Percentiles rank a stretch among this genome's conserved stretches.
These are phyloP conservation scores for Laburnicola sp. DNA, from an alignment of 2,329 filamentous ascomycete species.

Conservation along the genomic window DNA sequence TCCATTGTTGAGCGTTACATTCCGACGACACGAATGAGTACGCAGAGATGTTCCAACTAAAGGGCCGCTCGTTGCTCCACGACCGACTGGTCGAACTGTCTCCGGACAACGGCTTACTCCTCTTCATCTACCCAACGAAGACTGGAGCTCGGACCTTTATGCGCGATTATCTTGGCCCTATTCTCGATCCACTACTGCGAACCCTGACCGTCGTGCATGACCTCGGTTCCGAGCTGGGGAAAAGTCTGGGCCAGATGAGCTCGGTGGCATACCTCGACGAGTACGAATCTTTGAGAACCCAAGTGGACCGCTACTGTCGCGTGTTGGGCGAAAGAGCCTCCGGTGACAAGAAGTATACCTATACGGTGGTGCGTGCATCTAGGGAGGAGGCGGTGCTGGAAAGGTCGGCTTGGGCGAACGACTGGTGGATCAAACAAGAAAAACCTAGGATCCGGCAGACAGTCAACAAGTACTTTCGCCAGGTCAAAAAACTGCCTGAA, in stretches of 20 bases:
- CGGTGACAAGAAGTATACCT: constrained; percentile 36
- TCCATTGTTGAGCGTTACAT: constrained; percentile 67
- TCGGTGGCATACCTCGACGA: constrained; percentile 59
- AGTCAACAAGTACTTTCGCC: constrained; percentile 50
- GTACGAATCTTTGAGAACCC: constrained; percentile 54
- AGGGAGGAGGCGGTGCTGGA: constrained; percentile 56
- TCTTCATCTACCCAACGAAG: constrained; percentile 66
- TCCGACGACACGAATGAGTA: constrained; percentile 63
- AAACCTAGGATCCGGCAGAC: constrained; percentile 60
- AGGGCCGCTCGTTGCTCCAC: constrained; percentile 59
- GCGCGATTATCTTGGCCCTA: constrained; percentile 61
- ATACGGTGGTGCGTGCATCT: constrained; percentile 55
- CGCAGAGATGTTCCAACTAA: constrained; percentile 59
- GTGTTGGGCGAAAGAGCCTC: constrained; percentile 36
- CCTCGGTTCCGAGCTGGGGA: constrained; percentile 60
- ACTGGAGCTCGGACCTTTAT: constrained; percentile 62
- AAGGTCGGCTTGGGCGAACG: constrained; percentile 58
- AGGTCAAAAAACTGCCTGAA: constrained; percentile 47
- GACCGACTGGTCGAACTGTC: constrained; percentile 65
- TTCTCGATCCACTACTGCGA: constrained; percentile 64
- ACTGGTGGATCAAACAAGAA: constrained; percentile 69
- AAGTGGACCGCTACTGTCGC: constrained; percentile 35
- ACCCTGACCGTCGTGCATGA: constrained; percentile 62
- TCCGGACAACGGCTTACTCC: constrained; percentile 57
- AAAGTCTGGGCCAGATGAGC: constrained; percentile 57